Evolutionary conservation across 2,329 filamentous ascomycete species (phyloP).

Genomic region (Aspergillus quadricinctus): DNA sequence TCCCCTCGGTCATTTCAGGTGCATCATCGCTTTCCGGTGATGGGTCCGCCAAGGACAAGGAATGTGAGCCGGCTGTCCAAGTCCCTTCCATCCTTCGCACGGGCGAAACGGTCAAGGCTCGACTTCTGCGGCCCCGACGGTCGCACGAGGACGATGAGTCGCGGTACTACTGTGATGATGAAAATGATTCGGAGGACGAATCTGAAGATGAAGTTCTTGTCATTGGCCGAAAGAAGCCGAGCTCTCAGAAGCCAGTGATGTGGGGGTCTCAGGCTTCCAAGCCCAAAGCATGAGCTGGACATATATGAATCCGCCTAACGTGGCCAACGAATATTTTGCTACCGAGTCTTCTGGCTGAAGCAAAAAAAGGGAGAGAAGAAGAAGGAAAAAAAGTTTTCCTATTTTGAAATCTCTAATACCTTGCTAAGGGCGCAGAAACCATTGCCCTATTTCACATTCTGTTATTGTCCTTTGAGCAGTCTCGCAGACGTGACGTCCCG

Average conservation of each 20-base stretch:
- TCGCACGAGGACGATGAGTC: conserved; percentile 35
- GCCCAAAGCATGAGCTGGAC: not conserved
- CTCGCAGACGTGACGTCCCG: not conserved
- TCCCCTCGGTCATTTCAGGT: conserved; percentile 43
- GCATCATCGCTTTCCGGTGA: conserved; percentile 45
- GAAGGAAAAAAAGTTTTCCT: not conserved
- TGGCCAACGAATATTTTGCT: not conserved
- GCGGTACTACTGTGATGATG: conserved; percentile 40
- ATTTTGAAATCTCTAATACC: not conserved
- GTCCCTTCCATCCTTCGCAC: conserved; percentile 40
- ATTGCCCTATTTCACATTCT: not conserved
- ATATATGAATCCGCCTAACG: not conserved
- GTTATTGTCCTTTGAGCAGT: conserved; percentile 4
- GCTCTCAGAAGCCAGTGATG: conserved; percentile 19
- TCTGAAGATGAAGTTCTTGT: conserved; percentile 42
- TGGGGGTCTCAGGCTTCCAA: conserved; percentile 9
- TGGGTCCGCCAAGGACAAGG: conserved; percentile 26
- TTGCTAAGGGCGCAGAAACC: not conserved
- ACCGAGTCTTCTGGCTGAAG: not conserved
- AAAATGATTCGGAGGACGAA: conserved; percentile 35
- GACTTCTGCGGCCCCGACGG: conserved; percentile 15
- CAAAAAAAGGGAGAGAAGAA: not conserved
- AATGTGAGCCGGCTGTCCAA: conserved; percentile 19
- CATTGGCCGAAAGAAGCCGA: conserved; percentile 34
- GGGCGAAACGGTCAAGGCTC: conserved; percentile 39